Conservation (phyloP, 2,329 filamentous ascomycete species). For the Fusarium metavorans region DNA sequence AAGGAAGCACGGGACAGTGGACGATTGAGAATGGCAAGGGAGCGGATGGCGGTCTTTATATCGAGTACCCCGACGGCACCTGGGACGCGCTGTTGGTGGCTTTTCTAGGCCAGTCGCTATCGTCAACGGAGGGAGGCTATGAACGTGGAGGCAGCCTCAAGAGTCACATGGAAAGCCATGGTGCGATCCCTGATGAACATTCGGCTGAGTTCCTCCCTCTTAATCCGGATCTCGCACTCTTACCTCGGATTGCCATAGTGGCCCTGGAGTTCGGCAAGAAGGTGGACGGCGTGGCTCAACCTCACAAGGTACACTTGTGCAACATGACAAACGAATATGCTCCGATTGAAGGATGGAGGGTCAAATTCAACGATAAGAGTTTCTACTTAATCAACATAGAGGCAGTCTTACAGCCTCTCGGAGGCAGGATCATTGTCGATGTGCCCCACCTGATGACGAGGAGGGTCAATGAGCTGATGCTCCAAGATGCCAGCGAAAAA, state of each 20-base stretch:
- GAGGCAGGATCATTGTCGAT: not conserved
- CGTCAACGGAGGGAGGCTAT: not conserved
- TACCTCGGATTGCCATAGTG: not conserved
- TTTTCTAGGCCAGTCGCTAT: conserved; percentile 17
- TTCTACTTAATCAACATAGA: not conserved
- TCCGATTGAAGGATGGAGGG: not conserved
- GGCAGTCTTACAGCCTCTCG: not conserved
- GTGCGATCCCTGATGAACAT: not conserved
- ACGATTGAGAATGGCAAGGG: conserved; percentile 1
- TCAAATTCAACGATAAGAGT: not conserved
- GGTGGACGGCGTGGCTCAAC: not conserved
- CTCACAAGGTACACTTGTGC: not conserved
- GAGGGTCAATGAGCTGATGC: not conserved
- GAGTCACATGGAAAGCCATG: not conserved
- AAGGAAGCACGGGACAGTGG: not conserved
- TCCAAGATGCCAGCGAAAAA: not conserved
- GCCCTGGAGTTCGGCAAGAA: not conserved
- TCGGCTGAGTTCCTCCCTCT: not conserved
- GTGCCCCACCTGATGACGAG: not conserved
- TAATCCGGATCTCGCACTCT: not conserved
- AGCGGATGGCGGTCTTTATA: conserved; percentile 21
- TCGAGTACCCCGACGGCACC: conserved; percentile 18
- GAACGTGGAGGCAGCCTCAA: not conserved
- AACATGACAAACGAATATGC: not conserved
- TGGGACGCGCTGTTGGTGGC: conserved; percentile 24